Evolutionary conservation across 1,284 basidiomycete species (phyloP).

Genomic region (Ceratobasidium sp.): DNA sequence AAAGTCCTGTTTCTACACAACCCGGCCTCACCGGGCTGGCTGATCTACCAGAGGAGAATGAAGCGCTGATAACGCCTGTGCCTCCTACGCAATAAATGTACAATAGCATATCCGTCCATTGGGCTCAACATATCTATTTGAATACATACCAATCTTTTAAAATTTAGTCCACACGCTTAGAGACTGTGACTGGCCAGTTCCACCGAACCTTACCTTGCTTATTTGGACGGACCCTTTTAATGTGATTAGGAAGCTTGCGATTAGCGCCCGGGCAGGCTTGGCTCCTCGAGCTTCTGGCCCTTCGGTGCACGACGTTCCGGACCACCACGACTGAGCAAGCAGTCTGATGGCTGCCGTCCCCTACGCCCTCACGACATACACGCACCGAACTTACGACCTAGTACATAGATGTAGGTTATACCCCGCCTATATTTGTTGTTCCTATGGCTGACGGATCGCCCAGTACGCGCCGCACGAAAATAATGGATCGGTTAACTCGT

Average conservation of each 20-base stretch:
- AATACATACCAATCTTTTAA: constrained; percentile 55
- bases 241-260: constrained; percentile 7
- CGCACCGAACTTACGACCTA: background rate
- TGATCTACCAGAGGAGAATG: too few species aligned
- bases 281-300: constrained; percentile 8
- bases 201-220: constrained; percentile 26
- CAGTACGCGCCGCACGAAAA: background rate
- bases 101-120: too few species aligned
- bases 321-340: constrained; percentile 38
- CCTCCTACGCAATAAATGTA: too few species aligned
- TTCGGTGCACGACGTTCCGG: constrained; percentile 17
- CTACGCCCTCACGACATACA: constrained; percentile 31
- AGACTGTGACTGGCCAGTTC: constrained; percentile 74
- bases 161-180: constrained; percentile 57
- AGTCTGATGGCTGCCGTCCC: constrained; percentile 27
- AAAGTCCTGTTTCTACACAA: too few species aligned
- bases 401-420: constrained; percentile 12
- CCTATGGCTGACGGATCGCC: background rate
- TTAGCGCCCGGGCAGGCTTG: constrained; percentile 36
- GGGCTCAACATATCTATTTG: too few species aligned
- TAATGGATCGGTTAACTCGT: constrained; percentile 36
- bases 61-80: too few species aligned
- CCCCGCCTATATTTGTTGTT: background rate
- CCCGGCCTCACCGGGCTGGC: too few species aligned
- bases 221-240: background rate